A percentile compares a stretch with the other conserved stretches of the same genome.
phyloP scores from a whole-genome alignment of 2,329 filamentous ascomycete species.

The Fusarium euwallaceae region DNA sequence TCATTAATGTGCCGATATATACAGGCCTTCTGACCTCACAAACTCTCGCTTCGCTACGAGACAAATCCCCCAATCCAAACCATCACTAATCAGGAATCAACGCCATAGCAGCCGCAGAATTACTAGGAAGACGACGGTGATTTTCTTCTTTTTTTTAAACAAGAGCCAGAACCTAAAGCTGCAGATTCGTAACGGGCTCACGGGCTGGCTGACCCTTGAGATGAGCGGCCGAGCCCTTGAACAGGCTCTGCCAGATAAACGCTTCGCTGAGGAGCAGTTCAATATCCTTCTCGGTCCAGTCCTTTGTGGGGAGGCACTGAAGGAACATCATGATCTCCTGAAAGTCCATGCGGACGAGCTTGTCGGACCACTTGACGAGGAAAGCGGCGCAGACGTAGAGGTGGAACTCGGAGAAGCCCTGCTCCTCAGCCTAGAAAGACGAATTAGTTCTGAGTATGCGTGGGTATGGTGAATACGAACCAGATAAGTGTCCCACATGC shows the following conservation, averaged over 20 bases:
- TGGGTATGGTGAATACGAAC: conserved; percentile 65
- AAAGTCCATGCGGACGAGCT: conserved; percentile 97
- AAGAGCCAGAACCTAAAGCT: conserved; percentile 46
- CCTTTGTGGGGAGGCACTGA: conserved; percentile 90
- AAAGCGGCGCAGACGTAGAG: conserved; percentile 98
- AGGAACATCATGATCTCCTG: conserved; percentile 99
- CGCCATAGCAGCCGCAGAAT: conserved; percentile 6
- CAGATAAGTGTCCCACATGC: conserved; percentile 99
- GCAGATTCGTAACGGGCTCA: conserved; percentile 53
- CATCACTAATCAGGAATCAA: conserved; percentile 17
- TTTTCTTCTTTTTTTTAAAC: neutral
- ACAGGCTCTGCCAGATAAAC: conserved; percentile 98
- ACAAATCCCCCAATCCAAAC: neutral
- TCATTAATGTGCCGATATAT: conserved; percentile 41
- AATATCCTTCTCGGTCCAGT: conserved; percentile 98
- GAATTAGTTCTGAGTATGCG: neutral
- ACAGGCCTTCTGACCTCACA: conserved; percentile 19
- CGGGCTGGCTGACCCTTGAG: conserved; percentile 68
- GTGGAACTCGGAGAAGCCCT: conserved; percentile 98
- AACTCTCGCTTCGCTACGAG: neutral
- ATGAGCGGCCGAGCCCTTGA: conserved; percentile 94
- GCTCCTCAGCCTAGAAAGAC: conserved; percentile 86
- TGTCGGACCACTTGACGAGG: conserved; percentile 97
- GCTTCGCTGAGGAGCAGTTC: conserved; percentile 95
- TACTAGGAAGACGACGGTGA: conserved; percentile 5